Base-by-base conservation (phyloP, 768 basidiomycete species). In the Boletus rubroflammeus region DNA sequence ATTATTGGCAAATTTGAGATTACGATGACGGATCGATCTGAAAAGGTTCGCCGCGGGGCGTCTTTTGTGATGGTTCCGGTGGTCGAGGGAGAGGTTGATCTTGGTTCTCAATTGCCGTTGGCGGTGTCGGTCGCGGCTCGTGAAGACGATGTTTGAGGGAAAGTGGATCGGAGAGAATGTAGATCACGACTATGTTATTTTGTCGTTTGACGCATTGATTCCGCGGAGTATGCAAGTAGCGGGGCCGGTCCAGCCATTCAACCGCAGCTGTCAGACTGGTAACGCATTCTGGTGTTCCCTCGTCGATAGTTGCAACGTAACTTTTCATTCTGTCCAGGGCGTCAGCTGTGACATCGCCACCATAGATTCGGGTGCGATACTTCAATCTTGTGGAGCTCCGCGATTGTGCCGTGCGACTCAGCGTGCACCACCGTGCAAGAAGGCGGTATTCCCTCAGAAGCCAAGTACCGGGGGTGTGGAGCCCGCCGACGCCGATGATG, bases 1-100 rank as follows among this genome's bases (percentile, higher is more conserved):
- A 70, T 82, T 21, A 53, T 85, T 38, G 66, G 73, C 32, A 73
- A 78, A 58, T 82, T 85, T 59, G 78, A 84, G 57, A 80, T 85
- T 56, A 55, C 61, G 39, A 61, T 64, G 51, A 72, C 71, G 17
- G 66, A 70, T 5, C 63, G 60, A 21, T 53, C 62, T 21, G 59
- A 66, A 39, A 62, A 51, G 34, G 53, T 78, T 34, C 48, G 63
- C 14, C 63, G 72, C 21, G 68, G 68, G 35, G 56, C 65, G 19
- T 65, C 67, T 25, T 10, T 60, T 6, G 56, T 72, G 29, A 72
- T 76, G 73, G 47, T 60, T 28, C 75, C 75, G 9, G 34, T 48
- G 11, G 25, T 48, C 15, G 64, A 69, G 8, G 73, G 69, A 28
- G 70, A 74, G 50, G 32, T 55, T 10, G 64, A 66, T 14, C 61